Evolutionary conservation across 2,329 filamentous ascomycete species (phyloP).

Genomic region (Tolypocladium ovalisporum): DNA sequence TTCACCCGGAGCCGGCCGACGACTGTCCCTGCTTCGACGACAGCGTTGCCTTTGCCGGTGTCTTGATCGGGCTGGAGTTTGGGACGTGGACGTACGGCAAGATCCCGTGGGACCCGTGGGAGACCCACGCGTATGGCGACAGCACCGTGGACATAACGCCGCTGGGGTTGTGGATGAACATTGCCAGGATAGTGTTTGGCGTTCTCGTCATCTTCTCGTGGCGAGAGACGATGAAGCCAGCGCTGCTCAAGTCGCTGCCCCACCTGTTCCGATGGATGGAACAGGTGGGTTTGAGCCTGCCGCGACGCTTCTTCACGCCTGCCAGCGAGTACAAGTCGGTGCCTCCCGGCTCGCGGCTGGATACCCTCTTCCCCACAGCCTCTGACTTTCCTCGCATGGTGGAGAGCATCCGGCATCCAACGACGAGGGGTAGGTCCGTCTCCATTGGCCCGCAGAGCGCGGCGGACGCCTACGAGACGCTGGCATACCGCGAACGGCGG

Average conservation of each 20-base stretch:
- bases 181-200: constrained; percentile 63
- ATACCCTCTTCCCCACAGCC: constrained; percentile 85
- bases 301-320: constrained; percentile 81
- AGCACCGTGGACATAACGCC: constrained; percentile 55
- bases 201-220: constrained; percentile 79
- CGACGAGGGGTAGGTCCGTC: constrained; percentile 60
- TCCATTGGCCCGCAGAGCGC: constrained; percentile 92
- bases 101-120: constrained; percentile 33
- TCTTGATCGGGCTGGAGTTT: constrained; percentile 73
- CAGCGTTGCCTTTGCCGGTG: constrained; percentile 84
- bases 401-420: constrained; percentile 68
- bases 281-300: constrained; percentile 65
- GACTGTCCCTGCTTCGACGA: constrained; percentile 97
- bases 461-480: constrained; percentile 89
- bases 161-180: constrained; percentile 54
- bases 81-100: constrained; percentile 74
- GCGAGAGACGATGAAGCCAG: constrained; percentile 82
- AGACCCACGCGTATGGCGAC: constrained; percentile 29
- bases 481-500: constrained; percentile 72
- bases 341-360: constrained; percentile 52
- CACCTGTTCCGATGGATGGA: constrained; percentile 83
- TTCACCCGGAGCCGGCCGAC: constrained; percentile 92
- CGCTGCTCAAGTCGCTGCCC: constrained; percentile 65
- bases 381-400: constrained; percentile 77
- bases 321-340: constrained; percentile 86